Percentiles rank a stretch among this genome's conserved stretches.
Evolutionary conservation across 73 alveolate genomes (phyloP).

Genomic region (Diophrys sp.): DNA sequence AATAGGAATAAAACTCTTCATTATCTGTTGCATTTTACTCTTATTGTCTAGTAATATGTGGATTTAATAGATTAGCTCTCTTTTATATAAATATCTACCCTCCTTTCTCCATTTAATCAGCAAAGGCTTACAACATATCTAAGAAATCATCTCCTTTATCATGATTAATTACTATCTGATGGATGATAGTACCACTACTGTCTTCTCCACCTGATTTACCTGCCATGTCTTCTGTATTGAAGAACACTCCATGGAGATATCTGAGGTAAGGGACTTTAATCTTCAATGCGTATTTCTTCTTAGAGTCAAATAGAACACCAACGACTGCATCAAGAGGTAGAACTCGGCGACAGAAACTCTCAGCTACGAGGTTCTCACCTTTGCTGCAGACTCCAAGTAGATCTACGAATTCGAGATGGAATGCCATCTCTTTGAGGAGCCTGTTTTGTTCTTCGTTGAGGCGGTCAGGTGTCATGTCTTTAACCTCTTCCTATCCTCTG

Average conservation of each 20-base stretch:
- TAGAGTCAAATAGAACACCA: neutral
- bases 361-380: slow-evolving; percentile 5
- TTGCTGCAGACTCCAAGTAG: slow-evolving; percentile 5
- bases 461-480: slow-evolving; percentile 1
- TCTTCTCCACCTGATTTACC: neutral
- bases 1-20: neutral
- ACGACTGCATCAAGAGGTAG: slow-evolving; percentile 5
- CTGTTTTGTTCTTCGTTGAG: neutral
- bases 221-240: neutral
- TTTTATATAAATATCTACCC: neutral
- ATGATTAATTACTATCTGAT: neutral
- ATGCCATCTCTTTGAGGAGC: neutral
- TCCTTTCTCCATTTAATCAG: neutral
- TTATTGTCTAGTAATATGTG: neutral
- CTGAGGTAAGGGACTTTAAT: neutral
- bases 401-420: slow-evolving; percentile 4
- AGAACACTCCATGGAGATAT: slow-evolving; percentile 6
- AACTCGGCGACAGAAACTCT: neutral
- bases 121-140: neutral
- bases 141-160: neutral
- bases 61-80: neutral
- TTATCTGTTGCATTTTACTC: neutral
- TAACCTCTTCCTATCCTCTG: no score
- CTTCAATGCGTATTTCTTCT: neutral
- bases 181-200: neutral